Percentiles rank a stretch among this genome's conserved stretches.
These are phyloP conservation scores for Chaetomiaceae sp. DNA, from an alignment of 2,329 filamentous ascomycete species.

Conservation along the genomic window DNA sequence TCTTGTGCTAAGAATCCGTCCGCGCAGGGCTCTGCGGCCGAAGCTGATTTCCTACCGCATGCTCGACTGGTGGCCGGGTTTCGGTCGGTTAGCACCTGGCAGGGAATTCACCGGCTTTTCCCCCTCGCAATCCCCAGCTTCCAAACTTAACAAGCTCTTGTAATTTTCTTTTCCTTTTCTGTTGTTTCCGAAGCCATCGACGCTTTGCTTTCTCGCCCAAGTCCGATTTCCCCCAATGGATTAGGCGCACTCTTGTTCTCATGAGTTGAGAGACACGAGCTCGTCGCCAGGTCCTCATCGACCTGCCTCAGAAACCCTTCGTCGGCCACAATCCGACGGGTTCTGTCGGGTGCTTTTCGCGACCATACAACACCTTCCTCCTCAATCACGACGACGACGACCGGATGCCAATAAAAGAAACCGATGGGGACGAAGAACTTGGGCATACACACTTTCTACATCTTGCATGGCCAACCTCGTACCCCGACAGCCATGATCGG, in stretches of 20 bases:
- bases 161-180: slow-evolving; percentile 16
- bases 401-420: slow-evolving; percentile 19
- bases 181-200: slow-evolving; percentile 4
- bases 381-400: slow-evolving; percentile 23
- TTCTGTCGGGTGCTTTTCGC: slow-evolving; percentile 7
- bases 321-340: too few relatives aligned
- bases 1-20: too few relatives aligned
- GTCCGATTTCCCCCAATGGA: neutral
- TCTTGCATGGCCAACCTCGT: slow-evolving; percentile 27
- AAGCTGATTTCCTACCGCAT: too few relatives aligned
- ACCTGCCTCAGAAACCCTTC: too few relatives aligned
- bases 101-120: neutral
- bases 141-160: slow-evolving; percentile 8
- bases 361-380: too few relatives aligned
- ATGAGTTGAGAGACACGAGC: neutral
- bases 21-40: too few relatives aligned
- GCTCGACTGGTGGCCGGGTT: too few relatives aligned
- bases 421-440: slow-evolving; percentile 23
- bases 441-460: slow-evolving; percentile 26
- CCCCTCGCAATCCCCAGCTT: neutral
- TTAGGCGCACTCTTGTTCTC: neutral
- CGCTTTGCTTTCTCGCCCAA: slow-evolving; percentile 3
- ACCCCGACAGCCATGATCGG: slow-evolving; percentile 18
- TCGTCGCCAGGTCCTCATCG: neutral
- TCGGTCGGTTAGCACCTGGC: too few relatives aligned